Conservation (phyloP, 2,329 filamentous ascomycete genomes). For the Fusarium xylarioides region DNA sequence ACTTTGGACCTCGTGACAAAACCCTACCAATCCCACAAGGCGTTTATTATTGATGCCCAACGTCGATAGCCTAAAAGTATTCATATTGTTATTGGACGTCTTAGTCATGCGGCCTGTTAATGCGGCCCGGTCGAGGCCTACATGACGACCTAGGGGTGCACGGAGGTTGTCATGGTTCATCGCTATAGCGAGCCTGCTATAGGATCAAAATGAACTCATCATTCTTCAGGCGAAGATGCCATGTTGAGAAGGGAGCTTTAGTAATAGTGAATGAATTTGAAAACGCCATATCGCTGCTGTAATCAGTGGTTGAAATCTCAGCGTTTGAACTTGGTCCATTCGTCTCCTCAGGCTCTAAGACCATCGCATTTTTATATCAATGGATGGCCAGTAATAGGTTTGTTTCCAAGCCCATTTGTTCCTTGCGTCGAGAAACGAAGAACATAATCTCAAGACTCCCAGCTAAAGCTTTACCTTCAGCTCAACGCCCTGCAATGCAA, state of each 20-base stretch:
- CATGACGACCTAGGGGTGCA: constrained; percentile 16
- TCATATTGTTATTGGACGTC: constrained; percentile 3
- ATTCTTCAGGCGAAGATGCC: not conserved
- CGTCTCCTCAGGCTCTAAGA: not conserved
- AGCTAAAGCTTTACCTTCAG: not conserved
- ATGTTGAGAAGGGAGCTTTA: not conserved
- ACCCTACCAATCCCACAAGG: not conserved
- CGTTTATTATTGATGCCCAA: constrained; percentile 30
- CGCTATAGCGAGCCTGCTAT: not conserved
- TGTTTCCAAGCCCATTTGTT: not conserved
- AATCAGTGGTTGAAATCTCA: not conserved
- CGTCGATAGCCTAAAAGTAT: not conserved
- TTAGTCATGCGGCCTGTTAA: constrained; percentile 19
- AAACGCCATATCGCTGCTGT: not conserved
- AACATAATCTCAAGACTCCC: not conserved
- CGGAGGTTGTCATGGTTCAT: not conserved
- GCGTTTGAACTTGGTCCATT: not conserved
- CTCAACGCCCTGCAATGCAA: constrained; percentile 6
- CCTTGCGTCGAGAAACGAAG: not conserved
- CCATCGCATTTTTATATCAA: not conserved
- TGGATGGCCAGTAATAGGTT: not conserved
- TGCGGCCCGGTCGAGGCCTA: constrained; percentile 23
- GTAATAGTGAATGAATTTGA: not conserved
- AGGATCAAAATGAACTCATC: not conserved
- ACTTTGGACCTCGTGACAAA: constrained; percentile 12